Conservation (phyloP, 2,329 filamentous ascomycete species). For the Escovopsis sp. region DNA sequence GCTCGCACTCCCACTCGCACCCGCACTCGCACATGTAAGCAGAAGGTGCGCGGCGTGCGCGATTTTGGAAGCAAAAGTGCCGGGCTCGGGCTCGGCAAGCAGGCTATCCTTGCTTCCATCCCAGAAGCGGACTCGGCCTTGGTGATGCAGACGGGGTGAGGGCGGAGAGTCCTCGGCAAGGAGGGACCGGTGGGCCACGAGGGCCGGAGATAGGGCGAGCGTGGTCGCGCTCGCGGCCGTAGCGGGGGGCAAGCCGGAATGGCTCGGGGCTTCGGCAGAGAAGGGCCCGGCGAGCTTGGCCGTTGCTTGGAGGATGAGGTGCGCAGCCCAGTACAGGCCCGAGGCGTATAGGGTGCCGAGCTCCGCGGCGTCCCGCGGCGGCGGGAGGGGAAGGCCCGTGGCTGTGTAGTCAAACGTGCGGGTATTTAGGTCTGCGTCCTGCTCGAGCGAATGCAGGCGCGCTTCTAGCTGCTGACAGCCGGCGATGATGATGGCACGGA, state of each 20-base stretch:
- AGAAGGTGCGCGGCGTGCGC: constrained; percentile 5
- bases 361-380: constrained; percentile 6
- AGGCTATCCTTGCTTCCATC: too few relatives aligned
- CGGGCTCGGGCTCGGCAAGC: constrained; percentile 1
- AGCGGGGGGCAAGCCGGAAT: not conserved
- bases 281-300: not conserved
- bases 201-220: not conserved
- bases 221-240: not conserved
- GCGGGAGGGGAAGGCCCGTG: constrained; percentile 2
- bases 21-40: not conserved
- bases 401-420: constrained; percentile 6
- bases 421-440: constrained; percentile 4
- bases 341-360: constrained; percentile 7
- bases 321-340: constrained; percentile 7
- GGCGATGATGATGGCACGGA: constrained; percentile 3
- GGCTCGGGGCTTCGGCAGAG: not conserved
- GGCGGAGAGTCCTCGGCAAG: too few relatives aligned
- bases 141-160: too few relatives aligned
- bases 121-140: too few relatives aligned
- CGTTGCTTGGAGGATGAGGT: constrained; percentile 4
- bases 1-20: too few relatives aligned
- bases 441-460: constrained; percentile 5
- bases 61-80: constrained; percentile 7
- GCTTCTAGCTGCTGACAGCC: constrained; percentile 4
- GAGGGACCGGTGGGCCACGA: too few relatives aligned